Evolutionary conservation across 139 green algal species (phyloP).

Genomic region (Pleodorina starrii): DNA sequence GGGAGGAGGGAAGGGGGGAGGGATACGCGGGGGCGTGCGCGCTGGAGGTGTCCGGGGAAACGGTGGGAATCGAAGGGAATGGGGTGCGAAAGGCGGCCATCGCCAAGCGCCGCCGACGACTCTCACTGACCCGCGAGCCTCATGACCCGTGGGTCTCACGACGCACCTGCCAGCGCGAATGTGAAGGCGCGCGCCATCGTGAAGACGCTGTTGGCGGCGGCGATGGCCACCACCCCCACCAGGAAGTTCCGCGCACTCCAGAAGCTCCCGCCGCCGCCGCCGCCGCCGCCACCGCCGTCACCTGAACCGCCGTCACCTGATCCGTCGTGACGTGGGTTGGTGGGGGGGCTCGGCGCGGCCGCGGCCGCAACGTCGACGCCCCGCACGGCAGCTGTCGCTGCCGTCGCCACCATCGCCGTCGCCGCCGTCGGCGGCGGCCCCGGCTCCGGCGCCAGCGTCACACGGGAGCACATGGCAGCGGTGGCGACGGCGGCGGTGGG

Average conservation of each 20-base stretch:
- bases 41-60: too few relatives aligned
- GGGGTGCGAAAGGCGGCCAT: too few relatives aligned
- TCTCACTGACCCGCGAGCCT: too few relatives aligned
- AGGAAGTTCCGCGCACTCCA: constrained; percentile 62
- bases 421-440: not conserved
- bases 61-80: too few relatives aligned
- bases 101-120: too few relatives aligned
- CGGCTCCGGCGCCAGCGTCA: not conserved
- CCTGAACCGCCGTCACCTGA: too few relatives aligned
- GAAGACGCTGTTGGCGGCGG: constrained; percentile 73
- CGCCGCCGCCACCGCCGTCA: not conserved
- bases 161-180: constrained; percentile 80
- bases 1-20: too few relatives aligned
- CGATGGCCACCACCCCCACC: constrained; percentile 66
- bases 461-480: not conserved
- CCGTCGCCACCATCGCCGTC: not conserved
- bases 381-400: not conserved
- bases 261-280: not conserved
- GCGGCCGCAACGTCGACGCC: not conserved
- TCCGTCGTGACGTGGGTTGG: too few relatives aligned
- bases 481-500: not conserved
- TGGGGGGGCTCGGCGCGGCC: too few relatives aligned
- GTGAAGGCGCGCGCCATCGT: constrained; percentile 84
- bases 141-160: too few relatives aligned
- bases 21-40: too few relatives aligned